phyloP scores from a whole-genome alignment of 2,329 filamentous ascomycete genomes.

The Aureobasidium lini region DNA sequence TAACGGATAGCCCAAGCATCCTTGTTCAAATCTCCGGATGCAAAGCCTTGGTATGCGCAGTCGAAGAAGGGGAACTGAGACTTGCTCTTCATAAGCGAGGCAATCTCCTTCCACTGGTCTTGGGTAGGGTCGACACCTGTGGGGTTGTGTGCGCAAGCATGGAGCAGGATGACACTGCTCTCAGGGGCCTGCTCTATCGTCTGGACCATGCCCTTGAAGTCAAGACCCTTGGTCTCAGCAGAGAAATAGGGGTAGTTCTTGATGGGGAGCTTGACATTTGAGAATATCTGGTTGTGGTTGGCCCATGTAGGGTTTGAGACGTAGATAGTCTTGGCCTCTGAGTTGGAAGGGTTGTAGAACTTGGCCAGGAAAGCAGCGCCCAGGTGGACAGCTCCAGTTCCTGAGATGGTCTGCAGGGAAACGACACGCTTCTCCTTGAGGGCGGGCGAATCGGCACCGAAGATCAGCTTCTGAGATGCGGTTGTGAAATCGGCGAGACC shows the following conservation, averaged over 20 bases:
- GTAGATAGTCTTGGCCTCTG: constrained; percentile 66
- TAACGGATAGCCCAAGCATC: constrained; percentile 91
- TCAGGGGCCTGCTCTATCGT: constrained; percentile 73
- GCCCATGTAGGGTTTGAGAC: constrained; percentile 95
- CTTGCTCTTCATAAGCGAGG: constrained; percentile 65
- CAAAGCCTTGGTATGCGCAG: constrained; percentile 95
- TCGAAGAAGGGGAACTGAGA: constrained; percentile 98
- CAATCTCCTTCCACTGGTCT: constrained; percentile 91
- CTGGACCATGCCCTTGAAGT: constrained; percentile 84
- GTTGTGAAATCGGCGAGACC: constrained; percentile 78
- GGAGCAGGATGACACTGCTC: constrained; percentile 16
- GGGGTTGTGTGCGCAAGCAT: constrained; percentile 87
- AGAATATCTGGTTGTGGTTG: constrained; percentile 98
- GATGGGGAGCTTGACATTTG: constrained; percentile 72
- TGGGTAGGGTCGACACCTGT: constrained; percentile 92
- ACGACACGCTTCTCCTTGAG: constrained; percentile 73
- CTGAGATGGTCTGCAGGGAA: constrained; percentile 91
- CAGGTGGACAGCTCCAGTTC: constrained; percentile 89
- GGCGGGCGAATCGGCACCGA: constrained; percentile 72
- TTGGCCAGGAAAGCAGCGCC: constrained; percentile 88
- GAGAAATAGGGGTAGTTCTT: constrained; percentile 92
- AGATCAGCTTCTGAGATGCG: constrained; percentile 83
- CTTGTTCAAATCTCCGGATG: constrained; percentile 75
- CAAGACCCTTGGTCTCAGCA: constrained; percentile 78
- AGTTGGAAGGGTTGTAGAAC: constrained; percentile 63